Conservation (phyloP, 257 asterid genomes). For the Rehmannia glutinosa region DNA sequence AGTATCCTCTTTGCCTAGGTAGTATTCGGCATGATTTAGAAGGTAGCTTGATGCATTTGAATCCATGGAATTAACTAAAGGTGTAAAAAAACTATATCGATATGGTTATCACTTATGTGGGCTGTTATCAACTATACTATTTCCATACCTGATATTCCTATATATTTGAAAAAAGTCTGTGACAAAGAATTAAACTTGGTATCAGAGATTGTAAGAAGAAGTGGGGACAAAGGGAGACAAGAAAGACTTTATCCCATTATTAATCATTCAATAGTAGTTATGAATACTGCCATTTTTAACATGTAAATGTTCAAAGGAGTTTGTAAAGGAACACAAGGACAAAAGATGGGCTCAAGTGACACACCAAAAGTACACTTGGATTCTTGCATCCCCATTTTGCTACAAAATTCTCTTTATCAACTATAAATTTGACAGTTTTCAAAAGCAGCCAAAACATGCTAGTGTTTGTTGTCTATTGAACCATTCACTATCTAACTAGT, state of each 20-base stretch:
- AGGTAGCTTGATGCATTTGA: constrained; percentile 52
- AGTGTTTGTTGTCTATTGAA: background rate
- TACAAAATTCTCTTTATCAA: constrained; percentile 18
- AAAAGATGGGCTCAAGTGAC: constrained; percentile 42
- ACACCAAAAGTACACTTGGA: constrained; percentile 20
- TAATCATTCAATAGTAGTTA: constrained; percentile 38
- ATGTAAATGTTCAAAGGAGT: constrained; percentile 32
- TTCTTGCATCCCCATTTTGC: constrained; percentile 31
- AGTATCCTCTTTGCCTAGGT: constrained; percentile 46
- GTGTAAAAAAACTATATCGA: background rate
- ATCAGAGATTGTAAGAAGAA: constrained; percentile 25
- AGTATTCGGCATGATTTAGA: constrained; percentile 46
- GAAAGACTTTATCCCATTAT: constrained; percentile 48
- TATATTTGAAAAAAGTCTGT: constrained; percentile 8
- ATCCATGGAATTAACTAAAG: constrained; percentile 41
- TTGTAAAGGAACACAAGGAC: constrained; percentile 30
- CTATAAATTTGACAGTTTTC: constrained; percentile 14
- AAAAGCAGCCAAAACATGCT: constrained; percentile 18
- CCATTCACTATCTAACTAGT: background rate
- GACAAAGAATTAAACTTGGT: constrained; percentile 16
- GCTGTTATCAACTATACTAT: no score
- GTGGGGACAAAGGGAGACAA: constrained; percentile 54
- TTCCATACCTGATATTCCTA: background rate
- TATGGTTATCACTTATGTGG: background rate
- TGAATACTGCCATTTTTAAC: constrained; percentile 49